Conservation (phyloP, 805 yeast genomes). For the Nakazawaea ambrosiae region DNA sequence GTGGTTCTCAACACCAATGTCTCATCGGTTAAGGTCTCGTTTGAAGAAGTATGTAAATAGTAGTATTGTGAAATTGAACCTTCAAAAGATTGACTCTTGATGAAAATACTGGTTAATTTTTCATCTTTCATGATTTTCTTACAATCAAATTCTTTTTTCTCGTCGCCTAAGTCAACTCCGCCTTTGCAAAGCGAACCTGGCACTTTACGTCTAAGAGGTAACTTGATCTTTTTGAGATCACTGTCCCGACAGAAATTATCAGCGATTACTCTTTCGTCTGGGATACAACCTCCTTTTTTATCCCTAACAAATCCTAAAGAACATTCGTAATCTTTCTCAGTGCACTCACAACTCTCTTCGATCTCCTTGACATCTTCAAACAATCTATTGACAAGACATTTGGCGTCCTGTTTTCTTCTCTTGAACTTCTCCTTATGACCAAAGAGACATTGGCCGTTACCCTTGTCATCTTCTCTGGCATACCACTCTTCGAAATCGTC, state of each 20-base stretch:
- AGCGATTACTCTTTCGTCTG: slow-evolving; percentile 15
- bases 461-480: slow-evolving; percentile 30
- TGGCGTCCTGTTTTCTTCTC: slow-evolving; percentile 58
- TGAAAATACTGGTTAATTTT: slow-evolving; percentile 23
- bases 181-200: slow-evolving; percentile 22
- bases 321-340: slow-evolving; percentile 66
- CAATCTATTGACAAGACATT: slow-evolving; percentile 51
- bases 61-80: slow-evolving; percentile 49
- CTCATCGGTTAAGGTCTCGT: slow-evolving; percentile 41
- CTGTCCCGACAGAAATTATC: slow-evolving; percentile 16
- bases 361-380: slow-evolving; percentile 37
- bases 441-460: slow-evolving; percentile 42
- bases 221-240: slow-evolving; percentile 13
- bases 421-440: slow-evolving; percentile 61
- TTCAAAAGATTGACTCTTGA: slow-evolving; percentile 36
- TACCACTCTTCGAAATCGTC: slow-evolving; percentile 62
- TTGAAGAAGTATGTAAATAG: slow-evolving; percentile 49
- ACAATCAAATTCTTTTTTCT: slow-evolving; percentile 30
- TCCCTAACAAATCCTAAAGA: slow-evolving; percentile 35
- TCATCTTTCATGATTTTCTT: slow-evolving; percentile 19
- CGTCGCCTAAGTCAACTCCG: slow-evolving; percentile 15
- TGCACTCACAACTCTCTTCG: slow-evolving; percentile 59
- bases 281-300: slow-evolving; percentile 41
- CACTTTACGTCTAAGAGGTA: slow-evolving; percentile 19
- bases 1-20: slow-evolving; percentile 56